Percentiles rank a stretch among this genome's conserved stretches.
Evolutionary conservation across 2,329 filamentous ascomycete species (phyloP).

Genomic region (Colletotrichum tofieldiae): DNA sequence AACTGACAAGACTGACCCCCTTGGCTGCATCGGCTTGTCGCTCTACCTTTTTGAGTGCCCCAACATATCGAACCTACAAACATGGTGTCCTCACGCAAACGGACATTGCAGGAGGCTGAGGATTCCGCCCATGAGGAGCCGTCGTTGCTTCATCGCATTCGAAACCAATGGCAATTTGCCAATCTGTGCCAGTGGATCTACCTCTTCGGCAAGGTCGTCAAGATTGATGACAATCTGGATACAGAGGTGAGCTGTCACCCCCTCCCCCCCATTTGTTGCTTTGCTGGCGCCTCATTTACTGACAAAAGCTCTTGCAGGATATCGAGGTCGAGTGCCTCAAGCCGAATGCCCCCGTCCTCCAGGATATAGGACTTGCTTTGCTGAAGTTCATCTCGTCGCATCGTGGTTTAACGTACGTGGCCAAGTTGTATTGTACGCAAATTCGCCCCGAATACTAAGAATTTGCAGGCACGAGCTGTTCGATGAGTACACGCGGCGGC

Average conservation of each 20-base stretch:
- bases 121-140: conserved; percentile 49
- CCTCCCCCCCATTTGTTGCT: too few species aligned
- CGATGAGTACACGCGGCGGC: conserved; percentile 92
- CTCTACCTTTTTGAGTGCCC: not conserved
- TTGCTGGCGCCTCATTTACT: not conserved
- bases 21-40: conserved; percentile 1
- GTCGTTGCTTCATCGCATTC: conserved; percentile 75
- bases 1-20: not conserved
- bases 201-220: conserved; percentile 90
- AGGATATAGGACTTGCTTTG: conserved; percentile 87
- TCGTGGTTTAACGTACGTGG: conserved; percentile 87
- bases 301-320: conserved; percentile 69
- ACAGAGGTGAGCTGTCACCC: too few species aligned
- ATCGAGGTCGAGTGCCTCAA: conserved; percentile 91
- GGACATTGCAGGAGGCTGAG: conserved; percentile 62
- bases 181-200: conserved; percentile 95
- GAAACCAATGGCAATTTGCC: conserved; percentile 97
- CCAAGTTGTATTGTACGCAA: not conserved
- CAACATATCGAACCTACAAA: conserved; percentile 21
- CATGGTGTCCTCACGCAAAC: conserved; percentile 66
- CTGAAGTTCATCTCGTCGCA: conserved; percentile 96
- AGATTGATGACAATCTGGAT: conserved; percentile 90
- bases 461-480: conserved; percentile 80
- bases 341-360: conserved; percentile 80
- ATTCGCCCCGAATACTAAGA: conserved; percentile 5